These are phyloP conservation scores for Nakazawaea wyomingensis DNA, from an alignment of 805 yeast genomes.

Conservation along the genomic window DNA sequence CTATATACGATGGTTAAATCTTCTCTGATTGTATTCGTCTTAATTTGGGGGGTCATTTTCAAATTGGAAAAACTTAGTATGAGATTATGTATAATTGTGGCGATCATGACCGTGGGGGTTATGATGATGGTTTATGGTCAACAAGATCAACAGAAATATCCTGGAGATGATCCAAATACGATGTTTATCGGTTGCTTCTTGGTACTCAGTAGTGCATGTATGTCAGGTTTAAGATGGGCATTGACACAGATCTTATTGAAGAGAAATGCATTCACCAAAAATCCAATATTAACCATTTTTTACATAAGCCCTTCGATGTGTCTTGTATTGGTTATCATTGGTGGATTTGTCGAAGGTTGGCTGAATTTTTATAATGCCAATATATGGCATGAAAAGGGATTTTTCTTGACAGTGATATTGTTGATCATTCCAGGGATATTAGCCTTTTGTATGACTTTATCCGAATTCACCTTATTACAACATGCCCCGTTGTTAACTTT, in stretches of 20 bases:
- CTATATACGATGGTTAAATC: constrained; percentile 93
- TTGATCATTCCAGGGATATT: constrained; percentile 77
- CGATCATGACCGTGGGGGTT: constrained; percentile 79
- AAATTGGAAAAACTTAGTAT: constrained; percentile 69
- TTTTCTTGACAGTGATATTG: constrained; percentile 47
- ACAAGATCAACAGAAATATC: constrained; percentile 22
- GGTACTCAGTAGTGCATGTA: constrained; percentile 71
- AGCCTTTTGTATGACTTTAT: constrained; percentile 85
- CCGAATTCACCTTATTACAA: constrained; percentile 79
- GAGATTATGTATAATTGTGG: constrained; percentile 64
- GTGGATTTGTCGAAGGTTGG: constrained; percentile 68
- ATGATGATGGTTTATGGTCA: constrained; percentile 73
- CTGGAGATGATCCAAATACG: constrained; percentile 16
- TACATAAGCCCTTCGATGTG: constrained; percentile 86
- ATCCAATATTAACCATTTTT: constrained; percentile 80
- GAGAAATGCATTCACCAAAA: constrained; percentile 50
- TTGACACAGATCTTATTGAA: constrained; percentile 79
- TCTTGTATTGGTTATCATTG: constrained; percentile 52
- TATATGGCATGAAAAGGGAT: constrained; percentile 64
- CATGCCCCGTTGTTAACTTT: constrained; percentile 81
- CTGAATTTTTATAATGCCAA: constrained; percentile 42
- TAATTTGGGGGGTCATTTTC: constrained; percentile 81
- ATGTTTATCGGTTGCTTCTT: constrained; percentile 57
- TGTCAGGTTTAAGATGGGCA: constrained; percentile 94
- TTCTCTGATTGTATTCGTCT: constrained; percentile 80